A percentile compares a stretch with the other conserved stretches of the same genome.
Evolutionary conservation across 164 flowering plant species (phyloP).

Genomic region (Cinnamomum chago): DNA sequence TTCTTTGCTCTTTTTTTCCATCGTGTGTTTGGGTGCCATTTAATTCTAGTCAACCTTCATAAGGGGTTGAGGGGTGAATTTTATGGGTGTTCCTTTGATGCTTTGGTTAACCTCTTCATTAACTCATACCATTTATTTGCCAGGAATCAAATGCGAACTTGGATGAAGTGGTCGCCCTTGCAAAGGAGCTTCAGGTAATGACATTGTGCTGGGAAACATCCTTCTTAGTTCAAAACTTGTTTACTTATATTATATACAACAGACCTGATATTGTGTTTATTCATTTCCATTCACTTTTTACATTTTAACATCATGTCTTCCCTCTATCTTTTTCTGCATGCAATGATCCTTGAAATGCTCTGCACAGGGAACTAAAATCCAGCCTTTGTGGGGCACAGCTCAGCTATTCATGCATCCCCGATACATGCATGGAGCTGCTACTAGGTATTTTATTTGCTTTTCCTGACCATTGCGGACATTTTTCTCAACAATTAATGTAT

Average conservation of each 20-base stretch:
- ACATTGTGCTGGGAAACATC: too few relatives aligned
- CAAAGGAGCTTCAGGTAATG: constrained; percentile 57
- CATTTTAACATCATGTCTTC: too few relatives aligned
- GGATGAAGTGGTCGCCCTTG: constrained; percentile 89
- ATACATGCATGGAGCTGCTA: constrained; percentile 96
- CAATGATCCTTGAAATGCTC: too few relatives aligned
- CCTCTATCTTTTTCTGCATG: too few relatives aligned
- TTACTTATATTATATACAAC: too few relatives aligned
- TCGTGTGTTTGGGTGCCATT: neutral
- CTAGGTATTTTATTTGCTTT: constrained; percentile 50
- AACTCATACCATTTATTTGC: constrained; percentile 10
- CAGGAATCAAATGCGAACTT: constrained; percentile 89
- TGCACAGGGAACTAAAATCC: constrained; percentile 61
- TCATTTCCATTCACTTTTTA: too few relatives aligned
- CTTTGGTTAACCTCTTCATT: neutral
- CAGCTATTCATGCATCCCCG: constrained; percentile 94
- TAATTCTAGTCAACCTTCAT: neutral
- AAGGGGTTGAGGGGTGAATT: neutral
- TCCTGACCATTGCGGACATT: neutral
- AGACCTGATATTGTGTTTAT: too few relatives aligned
- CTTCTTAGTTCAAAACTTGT: too few relatives aligned
- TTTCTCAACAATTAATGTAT: neutral
- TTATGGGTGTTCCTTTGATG: neutral
- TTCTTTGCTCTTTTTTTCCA: too few relatives aligned
- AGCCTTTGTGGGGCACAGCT: constrained; percentile 94